A percentile compares a stretch with the other conserved stretches of the same genome.
Conservation (phyloP, 2,329 filamentous ascomycete genomes). For the Teratosphaeria nubilosa region DNA sequence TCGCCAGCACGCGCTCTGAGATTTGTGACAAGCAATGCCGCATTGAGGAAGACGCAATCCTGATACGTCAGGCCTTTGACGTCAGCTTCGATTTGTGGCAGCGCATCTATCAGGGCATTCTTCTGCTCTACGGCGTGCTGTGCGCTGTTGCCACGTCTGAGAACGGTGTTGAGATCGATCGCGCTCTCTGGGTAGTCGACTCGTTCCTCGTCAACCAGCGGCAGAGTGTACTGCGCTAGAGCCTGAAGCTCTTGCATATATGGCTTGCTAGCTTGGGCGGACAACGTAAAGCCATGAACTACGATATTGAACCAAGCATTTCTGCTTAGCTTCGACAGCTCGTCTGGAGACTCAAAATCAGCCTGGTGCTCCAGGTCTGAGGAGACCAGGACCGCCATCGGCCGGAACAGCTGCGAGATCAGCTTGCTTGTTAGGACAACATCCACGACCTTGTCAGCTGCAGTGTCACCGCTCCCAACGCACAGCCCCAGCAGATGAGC, state of each 20-base stretch:
- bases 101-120: constrained; percentile 59
- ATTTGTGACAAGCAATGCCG: constrained; percentile 80
- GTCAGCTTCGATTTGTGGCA: constrained; percentile 68
- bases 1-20: constrained; percentile 78
- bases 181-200: constrained; percentile 89
- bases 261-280: constrained; percentile 61
- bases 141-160: constrained; percentile 73
- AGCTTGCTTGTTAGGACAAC: constrained; percentile 74
- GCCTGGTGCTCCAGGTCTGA: constrained; percentile 38
- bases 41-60: constrained; percentile 84
- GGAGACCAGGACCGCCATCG: constrained; percentile 76
- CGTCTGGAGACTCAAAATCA: constrained; percentile 39
- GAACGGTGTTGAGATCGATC: constrained; percentile 88
- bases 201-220: constrained; percentile 77
- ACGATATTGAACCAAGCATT: constrained; percentile 99
- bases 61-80: constrained; percentile 78
- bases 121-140: constrained; percentile 74
- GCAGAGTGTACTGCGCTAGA: constrained; percentile 78
- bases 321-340: constrained; percentile 51
- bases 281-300: constrained; percentile 76
- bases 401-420: constrained; percentile 77
- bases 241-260: constrained; percentile 68
- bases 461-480: constrained; percentile 81
- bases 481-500: constrained; percentile 75
- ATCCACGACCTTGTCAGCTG: constrained; percentile 33